These are phyloP conservation scores for Halenospora varia DNA, from an alignment of 495 filamentous ascomycete species.

Conservation along the genomic window DNA sequence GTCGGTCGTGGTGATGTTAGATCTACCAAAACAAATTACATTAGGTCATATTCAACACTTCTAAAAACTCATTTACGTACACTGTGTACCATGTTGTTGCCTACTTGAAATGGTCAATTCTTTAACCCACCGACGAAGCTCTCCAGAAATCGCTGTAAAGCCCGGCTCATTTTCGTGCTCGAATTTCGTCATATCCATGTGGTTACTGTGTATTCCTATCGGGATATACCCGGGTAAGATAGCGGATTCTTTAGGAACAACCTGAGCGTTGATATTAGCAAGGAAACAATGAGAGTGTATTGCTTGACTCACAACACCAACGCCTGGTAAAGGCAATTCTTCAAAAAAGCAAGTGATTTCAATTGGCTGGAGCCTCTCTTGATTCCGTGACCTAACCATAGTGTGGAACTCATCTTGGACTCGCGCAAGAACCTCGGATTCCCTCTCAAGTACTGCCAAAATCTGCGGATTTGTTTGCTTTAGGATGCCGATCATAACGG, in stretches of 20 bases:
- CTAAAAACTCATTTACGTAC: background rate
- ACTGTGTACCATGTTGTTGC: constrained; percentile 3
- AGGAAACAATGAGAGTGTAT: background rate
- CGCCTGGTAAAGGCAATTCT: constrained; percentile 12
- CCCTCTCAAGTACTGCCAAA: background rate
- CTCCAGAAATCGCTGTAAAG: constrained; percentile 24
- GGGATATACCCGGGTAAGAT: constrained; percentile 31
- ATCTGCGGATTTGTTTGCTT: constrained; percentile 29
- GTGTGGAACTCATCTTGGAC: constrained; percentile 35
- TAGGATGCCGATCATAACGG: constrained; percentile 5
- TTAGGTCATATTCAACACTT: background rate
- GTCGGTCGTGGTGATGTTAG: background rate
- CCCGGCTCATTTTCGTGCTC: constrained; percentile 24
- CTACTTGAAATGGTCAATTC: constrained; percentile 10
- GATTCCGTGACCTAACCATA: constrained; percentile 25
- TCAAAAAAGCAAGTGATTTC: constrained; percentile 21
- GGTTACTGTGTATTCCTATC: constrained; percentile 36
- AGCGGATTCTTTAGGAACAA: constrained; percentile 34
- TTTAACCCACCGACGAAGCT: constrained; percentile 25
- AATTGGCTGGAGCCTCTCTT: constrained; percentile 7
- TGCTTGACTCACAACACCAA: constrained; percentile 11
- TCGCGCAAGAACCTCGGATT: constrained; percentile 25
- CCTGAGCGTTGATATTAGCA: background rate
- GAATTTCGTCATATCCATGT: constrained; percentile 43
- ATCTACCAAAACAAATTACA: background rate